Conservation (phyloP, 352 stramenopile genomes). For the Globisporangium lucens region DNA sequence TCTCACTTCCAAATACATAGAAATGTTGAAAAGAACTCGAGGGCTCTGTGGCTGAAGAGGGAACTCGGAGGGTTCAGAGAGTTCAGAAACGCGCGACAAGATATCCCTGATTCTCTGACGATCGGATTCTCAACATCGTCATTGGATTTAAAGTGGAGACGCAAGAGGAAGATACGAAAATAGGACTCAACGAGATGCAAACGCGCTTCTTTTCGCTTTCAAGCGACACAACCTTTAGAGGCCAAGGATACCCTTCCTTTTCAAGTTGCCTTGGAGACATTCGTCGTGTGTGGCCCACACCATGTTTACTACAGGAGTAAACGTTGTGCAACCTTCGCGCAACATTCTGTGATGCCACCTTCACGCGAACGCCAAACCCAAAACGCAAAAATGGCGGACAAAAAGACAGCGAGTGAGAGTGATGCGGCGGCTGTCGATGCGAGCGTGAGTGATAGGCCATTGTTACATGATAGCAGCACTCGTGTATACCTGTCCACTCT, state of each 20-base stretch:
- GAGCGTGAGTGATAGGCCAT: not conserved
- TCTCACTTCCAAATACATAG: not conserved
- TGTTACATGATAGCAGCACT: too few relatives aligned
- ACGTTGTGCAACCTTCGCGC: not conserved
- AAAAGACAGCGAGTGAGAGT: constrained; percentile 7
- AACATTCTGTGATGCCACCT: not conserved
- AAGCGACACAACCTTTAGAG: not conserved
- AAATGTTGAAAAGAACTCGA: not conserved
- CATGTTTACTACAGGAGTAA: not conserved
- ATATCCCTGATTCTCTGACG: not conserved
- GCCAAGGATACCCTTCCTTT: not conserved
- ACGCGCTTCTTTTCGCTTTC: not conserved
- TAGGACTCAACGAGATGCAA: not conserved
- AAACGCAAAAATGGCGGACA: constrained; percentile 1
- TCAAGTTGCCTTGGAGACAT: not conserved
- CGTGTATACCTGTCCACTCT: not conserved
- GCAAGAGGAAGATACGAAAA: not conserved
- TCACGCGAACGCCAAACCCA: not conserved
- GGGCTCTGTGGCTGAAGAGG: not conserved
- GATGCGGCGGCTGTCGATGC: not conserved
- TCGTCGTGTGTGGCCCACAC: constrained; percentile 1
- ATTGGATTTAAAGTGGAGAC: not conserved
- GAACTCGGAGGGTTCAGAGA: not conserved
- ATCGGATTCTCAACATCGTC: not conserved
- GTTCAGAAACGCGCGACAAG: not conserved